A percentile compares a stretch with the other conserved stretches of the same genome.
Evolutionary conservation across 1,284 basidiomycete species (phyloP).

Genomic region (Ustilago esculenta): DNA sequence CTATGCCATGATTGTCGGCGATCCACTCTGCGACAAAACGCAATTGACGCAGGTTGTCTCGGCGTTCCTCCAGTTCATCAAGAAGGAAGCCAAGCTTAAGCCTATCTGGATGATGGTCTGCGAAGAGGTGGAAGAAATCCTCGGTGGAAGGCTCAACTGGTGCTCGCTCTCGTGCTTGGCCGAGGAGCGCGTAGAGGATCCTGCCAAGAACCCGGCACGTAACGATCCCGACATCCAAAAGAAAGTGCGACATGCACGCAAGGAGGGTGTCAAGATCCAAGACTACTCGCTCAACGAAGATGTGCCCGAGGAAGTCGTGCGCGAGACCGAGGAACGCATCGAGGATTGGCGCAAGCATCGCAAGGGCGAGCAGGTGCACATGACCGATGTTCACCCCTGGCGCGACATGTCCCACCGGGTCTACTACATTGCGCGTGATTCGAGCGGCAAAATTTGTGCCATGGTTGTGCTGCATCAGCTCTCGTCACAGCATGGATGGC

Average conservation of each 20-base stretch:
- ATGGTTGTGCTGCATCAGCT: conserved; percentile 73
- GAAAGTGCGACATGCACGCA: conserved; percentile 71
- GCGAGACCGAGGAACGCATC: conserved; percentile 69
- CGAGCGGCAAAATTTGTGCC: conserved; percentile 69
- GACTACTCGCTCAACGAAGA: conserved; percentile 59
- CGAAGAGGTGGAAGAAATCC: conserved; percentile 70
- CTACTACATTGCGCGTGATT: conserved; percentile 72
- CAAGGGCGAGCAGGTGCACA: conserved; percentile 73
- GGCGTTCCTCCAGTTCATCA: conserved; percentile 69
- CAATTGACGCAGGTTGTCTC: conserved; percentile 70
- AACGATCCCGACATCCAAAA: conserved; percentile 70
- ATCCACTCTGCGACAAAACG: conserved; percentile 70
- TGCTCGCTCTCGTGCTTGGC: conserved; percentile 71
- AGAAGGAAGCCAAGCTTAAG: conserved; percentile 69
- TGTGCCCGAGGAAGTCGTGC: conserved; percentile 68
- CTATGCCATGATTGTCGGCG: conserved; percentile 71
- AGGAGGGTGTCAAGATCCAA: conserved; percentile 71
- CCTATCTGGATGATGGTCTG: conserved; percentile 72
- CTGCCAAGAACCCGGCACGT: conserved; percentile 68
- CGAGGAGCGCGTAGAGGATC: conserved; percentile 72
- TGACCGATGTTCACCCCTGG: conserved; percentile 72
- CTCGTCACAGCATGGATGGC: conserved; percentile 71
- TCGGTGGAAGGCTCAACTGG: conserved; percentile 71
- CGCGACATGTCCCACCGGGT: conserved; percentile 71
- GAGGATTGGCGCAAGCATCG: conserved; percentile 70